Percentiles rank a stretch among this genome's conserved stretches.
phyloP scores from a whole-genome alignment of 176 grass and related monocot species.

The Bolboschoenus planiculmis region DNA sequence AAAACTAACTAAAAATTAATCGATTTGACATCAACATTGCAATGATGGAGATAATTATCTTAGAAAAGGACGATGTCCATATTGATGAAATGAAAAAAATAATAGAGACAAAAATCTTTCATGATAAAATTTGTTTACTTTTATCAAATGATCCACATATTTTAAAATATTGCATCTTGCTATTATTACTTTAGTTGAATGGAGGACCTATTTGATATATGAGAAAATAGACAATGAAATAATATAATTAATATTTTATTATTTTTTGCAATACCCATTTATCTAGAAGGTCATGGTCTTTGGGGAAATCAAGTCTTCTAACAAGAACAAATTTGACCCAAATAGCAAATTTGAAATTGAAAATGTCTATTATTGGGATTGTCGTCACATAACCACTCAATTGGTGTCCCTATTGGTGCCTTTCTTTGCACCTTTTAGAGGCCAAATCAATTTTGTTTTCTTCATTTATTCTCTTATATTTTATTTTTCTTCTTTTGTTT shows the following conservation, averaged over 20 bases:
- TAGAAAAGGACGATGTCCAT: background rate
- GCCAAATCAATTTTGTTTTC: background rate
- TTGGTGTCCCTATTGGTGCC: background rate
- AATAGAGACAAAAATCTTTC: background rate
- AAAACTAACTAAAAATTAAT: too few species aligned
- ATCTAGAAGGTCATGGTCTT: constrained; percentile 14
- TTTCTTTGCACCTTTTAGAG: background rate
- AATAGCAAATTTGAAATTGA: background rate
- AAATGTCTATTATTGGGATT: background rate
- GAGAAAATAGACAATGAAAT: background rate
- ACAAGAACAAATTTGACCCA: background rate
- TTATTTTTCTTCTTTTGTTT: too few species aligned
- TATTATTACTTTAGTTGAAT: too few species aligned
- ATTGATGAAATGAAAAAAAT: background rate
- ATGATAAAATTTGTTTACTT: background rate
- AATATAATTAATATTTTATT: background rate
- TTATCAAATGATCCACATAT: background rate
- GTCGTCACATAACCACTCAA: background rate
- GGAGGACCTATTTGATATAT: too few species aligned
- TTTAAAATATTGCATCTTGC: background rate
- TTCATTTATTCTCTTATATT: background rate
- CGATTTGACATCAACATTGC: background rate
- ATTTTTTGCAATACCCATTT: background rate
- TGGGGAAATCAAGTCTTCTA: background rate
- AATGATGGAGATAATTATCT: background rate